A percentile compares a stretch with the other conserved stretches of the same genome.
phyloP scores from a whole-genome alignment of 768 basidiomycete genomes.

The Dioszegia hungarica region DNA sequence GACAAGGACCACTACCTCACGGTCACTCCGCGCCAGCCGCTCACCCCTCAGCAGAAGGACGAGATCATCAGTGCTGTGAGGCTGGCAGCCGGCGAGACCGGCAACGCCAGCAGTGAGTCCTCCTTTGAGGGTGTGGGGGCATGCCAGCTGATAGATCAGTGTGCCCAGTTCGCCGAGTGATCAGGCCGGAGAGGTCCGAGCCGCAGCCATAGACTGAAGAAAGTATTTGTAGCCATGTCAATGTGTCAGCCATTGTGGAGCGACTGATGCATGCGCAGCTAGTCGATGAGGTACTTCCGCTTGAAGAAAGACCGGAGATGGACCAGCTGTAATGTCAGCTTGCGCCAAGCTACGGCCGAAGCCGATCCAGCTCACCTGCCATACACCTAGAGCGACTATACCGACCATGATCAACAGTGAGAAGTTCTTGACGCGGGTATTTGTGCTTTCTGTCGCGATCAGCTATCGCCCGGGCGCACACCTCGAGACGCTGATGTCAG shows the following conservation, averaged over 20 bases:
- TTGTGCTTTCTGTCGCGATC: conserved; percentile 70
- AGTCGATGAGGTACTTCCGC: conserved; percentile 57
- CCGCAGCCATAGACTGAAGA: neutral
- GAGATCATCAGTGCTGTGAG: neutral
- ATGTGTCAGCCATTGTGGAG: neutral
- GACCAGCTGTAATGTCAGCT: conserved; percentile 55
- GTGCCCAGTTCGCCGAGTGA: neutral
- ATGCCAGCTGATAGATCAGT: neutral
- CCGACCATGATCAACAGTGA: conserved; percentile 80
- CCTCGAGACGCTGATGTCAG: neutral
- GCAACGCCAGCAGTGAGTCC: neutral
- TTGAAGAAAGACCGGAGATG: conserved; percentile 95
- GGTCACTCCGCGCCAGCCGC: neutral
- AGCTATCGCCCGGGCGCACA: conserved; percentile 2
- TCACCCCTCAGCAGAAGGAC: neutral
- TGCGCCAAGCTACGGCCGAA: neutral
- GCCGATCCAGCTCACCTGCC: conserved; percentile 58
- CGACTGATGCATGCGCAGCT: neutral
- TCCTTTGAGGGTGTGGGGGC: neutral
- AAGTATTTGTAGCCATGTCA: neutral
- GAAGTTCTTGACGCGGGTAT: conserved; percentile 84
- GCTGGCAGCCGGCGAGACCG: neutral
- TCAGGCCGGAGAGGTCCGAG: neutral
- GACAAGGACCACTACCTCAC: conserved; percentile 4
- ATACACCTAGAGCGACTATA: conserved; percentile 72